A percentile compares a stretch with the other conserved stretches of the same genome.
phyloP scores from a whole-genome alignment of 345 rosid species.

The Xanthoceras sorbifolium region DNA sequence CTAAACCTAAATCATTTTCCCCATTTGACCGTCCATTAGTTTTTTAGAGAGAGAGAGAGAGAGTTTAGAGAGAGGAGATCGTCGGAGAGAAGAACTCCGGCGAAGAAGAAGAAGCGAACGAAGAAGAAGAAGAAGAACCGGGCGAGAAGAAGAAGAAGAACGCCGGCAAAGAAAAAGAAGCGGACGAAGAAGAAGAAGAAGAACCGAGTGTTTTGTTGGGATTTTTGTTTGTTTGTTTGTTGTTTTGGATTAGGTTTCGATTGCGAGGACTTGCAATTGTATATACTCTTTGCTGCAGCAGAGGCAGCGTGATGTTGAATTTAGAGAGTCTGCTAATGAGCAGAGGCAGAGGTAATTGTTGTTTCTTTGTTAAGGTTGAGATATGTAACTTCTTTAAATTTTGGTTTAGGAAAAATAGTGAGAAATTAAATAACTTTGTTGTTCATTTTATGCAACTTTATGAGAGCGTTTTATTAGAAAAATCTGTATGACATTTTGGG shows the following conservation, averaged over 20 bases:
- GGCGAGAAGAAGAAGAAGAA: too few species aligned
- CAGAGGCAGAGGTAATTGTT: slow-evolving; percentile 80
- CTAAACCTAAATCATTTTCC: too few species aligned
- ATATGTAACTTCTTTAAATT: not conserved
- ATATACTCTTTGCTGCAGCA: slow-evolving; percentile 87
- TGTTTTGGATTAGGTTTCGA: slow-evolving; percentile 59
- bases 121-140: too few species aligned
- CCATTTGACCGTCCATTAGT: too few species aligned
- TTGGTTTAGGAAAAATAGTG: not conserved
- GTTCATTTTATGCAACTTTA: not conserved
- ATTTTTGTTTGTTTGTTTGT: not conserved
- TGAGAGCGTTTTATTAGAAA: not conserved
- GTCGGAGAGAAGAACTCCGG: too few species aligned
- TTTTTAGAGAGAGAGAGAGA: too few species aligned
- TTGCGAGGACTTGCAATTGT: slow-evolving; percentile 96
- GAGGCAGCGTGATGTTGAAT: slow-evolving; percentile 88
- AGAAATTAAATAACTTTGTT: not conserved
- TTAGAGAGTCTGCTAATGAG: slow-evolving; percentile 87
- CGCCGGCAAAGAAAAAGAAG: too few species aligned
- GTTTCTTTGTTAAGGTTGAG: not conserved
- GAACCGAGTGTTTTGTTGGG: too few species aligned
- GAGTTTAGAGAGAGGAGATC: too few species aligned
- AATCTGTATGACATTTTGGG: not conserved
- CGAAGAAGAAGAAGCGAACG: too few species aligned
- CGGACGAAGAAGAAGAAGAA: too few species aligned